Evolutionary conservation across 2,329 filamentous ascomycete genomes (phyloP).

Genomic region (Zymoseptoria crescenta): DNA sequence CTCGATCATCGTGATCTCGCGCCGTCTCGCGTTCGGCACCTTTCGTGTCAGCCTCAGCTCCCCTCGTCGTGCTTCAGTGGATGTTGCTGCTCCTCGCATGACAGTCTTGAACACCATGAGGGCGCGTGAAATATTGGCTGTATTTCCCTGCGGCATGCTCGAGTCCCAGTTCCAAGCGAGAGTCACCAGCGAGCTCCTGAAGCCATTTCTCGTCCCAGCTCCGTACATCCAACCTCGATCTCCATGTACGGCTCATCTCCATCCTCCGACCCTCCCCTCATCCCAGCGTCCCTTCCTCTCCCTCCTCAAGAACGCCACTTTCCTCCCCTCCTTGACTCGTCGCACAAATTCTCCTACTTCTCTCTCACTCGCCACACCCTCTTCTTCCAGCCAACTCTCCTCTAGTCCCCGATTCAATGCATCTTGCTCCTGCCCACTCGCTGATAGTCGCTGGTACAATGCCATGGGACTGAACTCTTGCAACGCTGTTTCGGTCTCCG

Average conservation of each 20-base stretch:
- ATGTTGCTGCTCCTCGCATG: too few relatives aligned
- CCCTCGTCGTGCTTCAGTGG: too few relatives aligned
- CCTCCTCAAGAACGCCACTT: conserved; percentile 67
- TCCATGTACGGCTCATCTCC: conserved; percentile 54
- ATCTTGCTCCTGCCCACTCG: conserved; percentile 75
- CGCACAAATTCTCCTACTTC: conserved; percentile 81
- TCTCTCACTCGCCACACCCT: conserved; percentile 59
- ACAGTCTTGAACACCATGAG: too few relatives aligned
- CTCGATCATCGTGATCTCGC: too few relatives aligned
- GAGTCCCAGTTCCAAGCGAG: conserved; percentile 45
- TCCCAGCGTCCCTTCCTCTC: conserved; percentile 94
- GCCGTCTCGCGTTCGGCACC: too few relatives aligned
- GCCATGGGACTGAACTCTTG: conserved; percentile 78
- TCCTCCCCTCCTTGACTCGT: conserved; percentile 70
- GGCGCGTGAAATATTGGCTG: too few relatives aligned
- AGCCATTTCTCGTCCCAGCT: not conserved
- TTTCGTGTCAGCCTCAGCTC: too few relatives aligned
- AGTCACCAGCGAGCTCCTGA: not conserved
- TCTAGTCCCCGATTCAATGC: conserved; percentile 72
- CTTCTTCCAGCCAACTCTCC: conserved; percentile 79
- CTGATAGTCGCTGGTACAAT: conserved; percentile 72
- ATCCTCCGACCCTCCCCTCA: conserved; percentile 87
- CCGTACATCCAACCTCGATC: not conserved
- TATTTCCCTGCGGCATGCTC: conserved; percentile 71
- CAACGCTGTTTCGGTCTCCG: conserved; percentile 78